These are phyloP conservation scores for Ustilago sp. DNA, from an alignment of 1,284 basidiomycete species.

Conservation along the genomic window DNA sequence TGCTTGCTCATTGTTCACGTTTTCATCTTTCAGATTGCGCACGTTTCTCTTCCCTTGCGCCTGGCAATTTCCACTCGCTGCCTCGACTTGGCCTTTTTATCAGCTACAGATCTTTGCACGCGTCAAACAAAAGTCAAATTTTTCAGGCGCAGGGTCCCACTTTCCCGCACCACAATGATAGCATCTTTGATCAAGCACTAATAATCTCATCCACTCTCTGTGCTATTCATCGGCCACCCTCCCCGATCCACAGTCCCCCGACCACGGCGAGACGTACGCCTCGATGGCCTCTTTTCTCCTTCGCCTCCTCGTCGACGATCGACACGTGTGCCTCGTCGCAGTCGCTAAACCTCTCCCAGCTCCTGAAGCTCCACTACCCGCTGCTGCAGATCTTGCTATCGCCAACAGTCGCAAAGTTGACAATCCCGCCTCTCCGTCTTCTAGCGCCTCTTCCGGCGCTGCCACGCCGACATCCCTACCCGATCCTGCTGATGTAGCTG, in stretches of 20 bases:
- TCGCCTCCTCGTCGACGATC: slow-evolving; percentile 62
- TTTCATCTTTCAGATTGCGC: slow-evolving; percentile 5
- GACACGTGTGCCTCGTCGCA: slow-evolving; percentile 63
- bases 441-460: not conserved
- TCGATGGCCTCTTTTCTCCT: slow-evolving; percentile 61
- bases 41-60: not conserved
- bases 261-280: slow-evolving; percentile 58
- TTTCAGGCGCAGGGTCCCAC: slow-evolving; percentile 3
- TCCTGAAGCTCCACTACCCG: slow-evolving; percentile 38
- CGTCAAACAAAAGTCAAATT: not conserved
- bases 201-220: not conserved
- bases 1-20: not conserved
- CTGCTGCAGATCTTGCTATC: slow-evolving; percentile 12
- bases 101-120: slow-evolving; percentile 11
- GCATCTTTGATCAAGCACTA: not conserved
- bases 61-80: not conserved
- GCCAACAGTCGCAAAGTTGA: not conserved
- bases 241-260: slow-evolving; percentile 37
- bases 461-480: not conserved
- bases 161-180: not conserved
- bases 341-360: slow-evolving; percentile 60
- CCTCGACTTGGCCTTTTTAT: not conserved
- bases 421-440: not conserved
- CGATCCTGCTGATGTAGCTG: not conserved
- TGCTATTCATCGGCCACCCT: not conserved